These are phyloP conservation scores for Boletus pseudopeckii DNA, from an alignment of 768 basidiomycete species.

Conservation along the genomic window DNA sequence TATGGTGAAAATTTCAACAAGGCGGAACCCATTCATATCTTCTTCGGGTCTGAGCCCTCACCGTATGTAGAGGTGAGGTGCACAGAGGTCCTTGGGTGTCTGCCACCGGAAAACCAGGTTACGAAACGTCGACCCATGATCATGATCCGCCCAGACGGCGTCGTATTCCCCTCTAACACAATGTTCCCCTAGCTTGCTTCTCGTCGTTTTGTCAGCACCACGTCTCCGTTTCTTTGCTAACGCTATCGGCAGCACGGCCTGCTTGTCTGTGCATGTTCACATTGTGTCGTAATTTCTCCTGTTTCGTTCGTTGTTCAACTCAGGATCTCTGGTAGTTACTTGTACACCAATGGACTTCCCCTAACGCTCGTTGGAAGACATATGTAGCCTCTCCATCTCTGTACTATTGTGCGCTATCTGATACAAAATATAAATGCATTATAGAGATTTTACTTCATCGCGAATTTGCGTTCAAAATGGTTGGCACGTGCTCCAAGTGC, in stretches of 20 bases:
- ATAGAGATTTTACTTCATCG: constrained; percentile 12
- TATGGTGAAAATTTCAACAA: constrained; percentile 90
- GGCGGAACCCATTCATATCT: constrained; percentile 74
- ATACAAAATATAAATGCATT: constrained; percentile 14
- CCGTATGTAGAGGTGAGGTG: constrained; percentile 87
- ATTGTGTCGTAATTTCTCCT: constrained; percentile 21
- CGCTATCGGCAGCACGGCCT: constrained; percentile 30
- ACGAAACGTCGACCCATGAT: constrained; percentile 75
- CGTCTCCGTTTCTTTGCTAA: constrained; percentile 16
- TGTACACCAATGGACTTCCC: constrained; percentile 32
- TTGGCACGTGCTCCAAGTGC: constrained; percentile 5
- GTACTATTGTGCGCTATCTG: constrained; percentile 24
- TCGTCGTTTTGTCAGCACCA: constrained; percentile 10
- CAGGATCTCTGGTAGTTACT: constrained; percentile 31
- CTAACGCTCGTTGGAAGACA: constrained; percentile 21
- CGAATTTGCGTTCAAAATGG: background rate
- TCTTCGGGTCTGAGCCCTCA: constrained; percentile 84
- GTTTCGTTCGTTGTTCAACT: constrained; percentile 18
- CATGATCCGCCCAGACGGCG: constrained; percentile 79
- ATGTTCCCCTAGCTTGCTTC: constrained; percentile 64
- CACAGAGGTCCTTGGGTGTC: constrained; percentile 78
- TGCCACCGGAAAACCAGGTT: constrained; percentile 68
- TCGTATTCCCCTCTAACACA: constrained; percentile 80
- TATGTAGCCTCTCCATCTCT: constrained; percentile 30
- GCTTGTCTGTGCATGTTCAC: constrained; percentile 19